Base-by-base conservation (phyloP, 2,329 filamentous ascomycete species). In the Fusarium transvaalense region DNA sequence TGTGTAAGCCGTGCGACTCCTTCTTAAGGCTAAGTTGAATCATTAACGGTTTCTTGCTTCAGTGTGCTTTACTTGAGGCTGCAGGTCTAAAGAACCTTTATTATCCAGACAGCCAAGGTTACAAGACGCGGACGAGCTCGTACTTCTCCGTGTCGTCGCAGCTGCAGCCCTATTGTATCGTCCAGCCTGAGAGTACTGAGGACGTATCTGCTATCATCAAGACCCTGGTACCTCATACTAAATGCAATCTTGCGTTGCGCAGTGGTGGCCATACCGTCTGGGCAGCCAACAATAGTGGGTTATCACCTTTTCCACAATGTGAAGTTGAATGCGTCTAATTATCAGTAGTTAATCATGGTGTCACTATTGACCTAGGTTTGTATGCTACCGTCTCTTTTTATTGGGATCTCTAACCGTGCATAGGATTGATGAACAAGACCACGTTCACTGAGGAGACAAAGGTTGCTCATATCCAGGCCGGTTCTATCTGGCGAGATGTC, bases 61-160 rank as follows among this genome's bases (percentile, higher is more conserved):
- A 69, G 66, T 69, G 67, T 27, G 37, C 35, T 10, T 38, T 48
- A 6, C 51, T 66, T 25, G 53, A 69, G 48, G 25, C 57, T 41
- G 56, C 52, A 7, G 60, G 66, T 7, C 38, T 68, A 25, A 66
- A 53, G 41, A 45, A 68, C 10, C 64, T 71, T 8, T 62, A 61
- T 37, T 57, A 55, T 19, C 68, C 61, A 6, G 15, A 52, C 12
- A 58, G 39, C 15, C 29, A 46, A 19, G 43, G 29, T 13, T 74
- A 74, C 62, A 46, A 60, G 34, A 45, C 52, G 7, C 64, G 71
- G 37, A 67, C 65, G 21, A 17, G 63, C 19, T 71, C 71, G 14
- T 75, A 75, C 56, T 76, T 72, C 23, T 75, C 72, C 6, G 50
- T 70, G 21, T 71, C 64, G 23, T 66, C 69, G 3, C 66, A 63